phyloP scores from a whole-genome alignment of 331 rosid genomes.

The Erythrophleum ivorense region DNA sequence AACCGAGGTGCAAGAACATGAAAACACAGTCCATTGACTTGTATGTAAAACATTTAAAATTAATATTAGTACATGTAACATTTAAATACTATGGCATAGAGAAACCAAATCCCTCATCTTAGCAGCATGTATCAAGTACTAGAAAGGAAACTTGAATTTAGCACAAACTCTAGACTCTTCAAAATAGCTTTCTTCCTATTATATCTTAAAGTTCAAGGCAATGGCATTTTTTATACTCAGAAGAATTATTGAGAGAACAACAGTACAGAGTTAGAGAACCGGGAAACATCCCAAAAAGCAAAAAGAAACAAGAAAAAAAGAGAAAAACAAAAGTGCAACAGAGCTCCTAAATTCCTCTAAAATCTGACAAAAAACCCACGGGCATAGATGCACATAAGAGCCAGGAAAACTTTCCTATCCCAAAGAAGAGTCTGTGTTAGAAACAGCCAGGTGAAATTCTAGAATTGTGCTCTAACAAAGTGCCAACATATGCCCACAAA shows the following conservation, averaged over 20 bases:
- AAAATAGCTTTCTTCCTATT: conserved; percentile 5
- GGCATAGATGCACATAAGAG: no score
- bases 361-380: no score
- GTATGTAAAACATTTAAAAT: conserved; percentile 9
- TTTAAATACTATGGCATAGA: conserved; percentile 9
- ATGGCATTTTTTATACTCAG: conserved; percentile 19
- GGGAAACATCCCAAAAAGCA: neutral
- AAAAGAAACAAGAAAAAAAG: neutral
- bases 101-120: conserved; percentile 33
- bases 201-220: conserved; percentile 23
- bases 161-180: conserved; percentile 2
- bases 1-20: conserved; percentile 29
- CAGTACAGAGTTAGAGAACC: conserved; percentile 9
- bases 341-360: no score
- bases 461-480: neutral
- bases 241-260: conserved; percentile 8
- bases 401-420: neutral
- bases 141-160: conserved; percentile 25
- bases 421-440: neutral
- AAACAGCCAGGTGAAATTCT: neutral
- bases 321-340: no score
- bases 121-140: conserved; percentile 33
- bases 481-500: neutral
- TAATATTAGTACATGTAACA: conserved; percentile 18
- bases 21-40: neutral